Evolutionary conservation across 164 flowering plant genomes (phyloP), one percentile per base, ranked within the genome.

Genomic region (Vitis labrusca): DNA sequence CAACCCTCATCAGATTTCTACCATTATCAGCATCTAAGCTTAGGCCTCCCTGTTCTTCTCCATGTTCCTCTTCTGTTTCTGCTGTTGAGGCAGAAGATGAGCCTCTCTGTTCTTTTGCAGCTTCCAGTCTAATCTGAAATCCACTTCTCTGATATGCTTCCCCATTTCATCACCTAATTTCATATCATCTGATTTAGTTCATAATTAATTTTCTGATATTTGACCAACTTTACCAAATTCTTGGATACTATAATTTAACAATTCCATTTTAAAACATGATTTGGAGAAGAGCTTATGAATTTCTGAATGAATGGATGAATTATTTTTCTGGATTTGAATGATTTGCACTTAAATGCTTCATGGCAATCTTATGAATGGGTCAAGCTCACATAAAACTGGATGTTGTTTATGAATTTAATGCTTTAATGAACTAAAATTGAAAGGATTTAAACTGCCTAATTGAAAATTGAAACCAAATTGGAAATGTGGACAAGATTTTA

Each of bases 41-140:
- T 15, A 10, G 29, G 29, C 8, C 76, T 47, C 62, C 61, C 59
- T 62, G 71, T 59, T 68, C 77, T 69, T 48, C 80, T 37, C 7
- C 6, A 3, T 37, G 44, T 54, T 60, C 76, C 68, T 69, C 82
- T 12, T 75, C 80, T 58, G 15, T 60, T 53, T 72, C 76, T 59
- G 61, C 68, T 47, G 75, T 72, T 0, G 84, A 73, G 66, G 77
- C 67, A 44, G 79, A 63, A 37, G 68, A 44, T 53, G 56, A 53
- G n/a, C 56, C 56, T 10, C 44, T 37, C n/a, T 3, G 6, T 53
- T 10, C 44, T 53, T 53, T 53, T 12, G 14, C 5, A 5, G 15
- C 10, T 61, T 62, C 23, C n/a, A 61, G 5, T n/a, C 50, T 23
- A 10, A 29, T 32, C 8, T 15, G 14, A 13, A 60, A 30, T 37